Evolutionary conservation across 495 filamentous ascomycete species (phyloP), one percentile per base, ranked within the genome.

Genomic region (Xanthoparmelia taractica): DNA sequence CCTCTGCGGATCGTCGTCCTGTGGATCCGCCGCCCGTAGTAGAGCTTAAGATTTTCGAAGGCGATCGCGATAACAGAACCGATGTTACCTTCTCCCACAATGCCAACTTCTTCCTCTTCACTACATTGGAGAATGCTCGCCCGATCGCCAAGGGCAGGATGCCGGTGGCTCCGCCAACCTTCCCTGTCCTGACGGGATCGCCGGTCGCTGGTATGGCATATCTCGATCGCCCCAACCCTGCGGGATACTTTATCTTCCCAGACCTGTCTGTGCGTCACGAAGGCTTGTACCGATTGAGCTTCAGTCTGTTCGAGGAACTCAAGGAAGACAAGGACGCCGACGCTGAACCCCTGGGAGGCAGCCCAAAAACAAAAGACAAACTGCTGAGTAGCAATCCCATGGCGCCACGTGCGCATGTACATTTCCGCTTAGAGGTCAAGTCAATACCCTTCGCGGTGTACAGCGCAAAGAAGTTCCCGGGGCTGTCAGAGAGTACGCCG

Each of bases 381-480:
- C 55, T 59, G 40, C 56, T 60, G 8, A 60, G 47, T n/a, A 62
- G 60, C 2, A 79, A 78, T 61, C 68, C 76, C 0, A 68, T 67
- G 47, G 70, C 73, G 5, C 79, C 75, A 3, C 74, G 75, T 63
- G 71, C 75, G 59, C 74, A 76, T 64, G 73, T 78, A 57, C 79
- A 86, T 59, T 88, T 87, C 73, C 81, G 95, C n/a, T 79, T 97
- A 75, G 91, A 96, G 71, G 89, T 97, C 63, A 91, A 95, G 75
- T 95, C 92, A 0, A 75, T 79, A 27, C 87, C 90, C 2, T 98
- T 98, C 72, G 85, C 80, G 8, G 95, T 97, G 13, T 98, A 86
- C 78, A 96, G 92, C 68, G 94, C 94, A 31, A 98, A 98, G 85
- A 98, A 97, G 78, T 98, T 98, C 78, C 94, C 94, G 43, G 94